Evolutionary conservation across 257 asterid genomes (phyloP), one percentile per base, ranked within the genome.

Genomic region (Plectranthus barbatus): DNA sequence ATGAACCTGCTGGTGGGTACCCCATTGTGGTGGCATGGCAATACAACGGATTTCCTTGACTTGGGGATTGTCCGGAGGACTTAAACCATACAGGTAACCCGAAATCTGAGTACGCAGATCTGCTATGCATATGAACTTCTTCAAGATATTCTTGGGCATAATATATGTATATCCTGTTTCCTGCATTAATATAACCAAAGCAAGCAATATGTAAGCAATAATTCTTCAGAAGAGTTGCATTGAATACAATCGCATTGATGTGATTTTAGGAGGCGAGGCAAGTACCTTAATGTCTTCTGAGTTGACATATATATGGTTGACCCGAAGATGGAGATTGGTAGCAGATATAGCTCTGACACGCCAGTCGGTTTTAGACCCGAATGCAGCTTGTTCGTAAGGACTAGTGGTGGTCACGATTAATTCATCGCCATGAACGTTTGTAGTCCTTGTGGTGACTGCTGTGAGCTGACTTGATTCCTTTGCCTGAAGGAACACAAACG

Each of bases 1-100:
- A 74, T 93, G 82, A 71, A 90, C 99, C 66, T 87, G 94, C 79
- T 93, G 99, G 78, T 85, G 97, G 19, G 97, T 93, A 44, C 97
- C 99, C 96, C 95, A 93, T 73, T 93, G 99, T 2, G 99, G 99
- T 9, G 94, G 86, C 96, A 93, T 83, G 48, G 90, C 92, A 47
- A 93, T 93, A 57, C 99, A 93, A 3, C 99, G 96, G 62, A 93
- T 90, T 79, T 93, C 99, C 80, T 93, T 93, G 37, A 93, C 99
- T 72, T 93, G 99, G 68, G 99, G 99, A 69, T 90, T 93, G 78
- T 93, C 99, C 2, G 99, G 99, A 33, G 99, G 99, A 66, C 99
- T 93, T 24, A 90, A 46, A 3, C 99, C 99, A 62, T 87, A 93
- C 46, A 93, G 84, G 68, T 93, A 93, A 1, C 99, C 99, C 1